phyloP scores from a whole-genome alignment of 768 basidiomycete species.

The Kwoniella mangroviensis region DNA sequence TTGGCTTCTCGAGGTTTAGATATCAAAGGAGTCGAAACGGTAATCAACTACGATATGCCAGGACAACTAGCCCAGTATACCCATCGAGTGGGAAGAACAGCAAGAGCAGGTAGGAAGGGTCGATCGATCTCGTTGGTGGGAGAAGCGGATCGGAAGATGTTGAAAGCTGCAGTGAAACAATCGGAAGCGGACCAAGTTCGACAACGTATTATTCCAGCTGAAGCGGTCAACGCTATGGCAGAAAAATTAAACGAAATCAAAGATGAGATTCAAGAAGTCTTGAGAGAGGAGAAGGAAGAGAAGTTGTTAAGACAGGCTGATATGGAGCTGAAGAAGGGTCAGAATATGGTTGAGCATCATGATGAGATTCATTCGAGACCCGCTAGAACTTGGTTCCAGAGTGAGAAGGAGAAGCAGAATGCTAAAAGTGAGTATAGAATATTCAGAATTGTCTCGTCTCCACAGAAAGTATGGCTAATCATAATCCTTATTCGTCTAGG shows the following conservation, averaged over 20 bases:
- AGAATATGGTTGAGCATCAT: conserved; percentile 93
- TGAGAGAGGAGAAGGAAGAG: conserved; percentile 93
- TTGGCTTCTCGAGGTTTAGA: conserved; percentile 93
- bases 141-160: conserved; percentile 92
- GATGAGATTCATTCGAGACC: conserved; percentile 91
- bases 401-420: conserved; percentile 75
- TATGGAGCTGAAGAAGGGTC: conserved; percentile 92
- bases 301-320: conserved; percentile 90
- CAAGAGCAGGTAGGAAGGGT: conserved; percentile 89
- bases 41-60: conserved; percentile 99
- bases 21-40: conserved; percentile 95
- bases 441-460: no score
- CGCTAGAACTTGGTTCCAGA: conserved; percentile 98
- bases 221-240: conserved; percentile 72
- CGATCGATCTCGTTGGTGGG: conserved; percentile 94
- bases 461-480: no score
- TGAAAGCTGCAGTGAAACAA: conserved; percentile 93
- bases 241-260: conserved; percentile 73
- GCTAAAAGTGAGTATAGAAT: conserved; percentile 68
- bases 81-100: conserved; percentile 96
- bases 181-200: conserved; percentile 76
- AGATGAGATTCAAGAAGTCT: conserved; percentile 74
- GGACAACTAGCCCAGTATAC: conserved; percentile 88
- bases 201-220: conserved; percentile 82
- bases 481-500: conserved; percentile 60